phyloP scores from a whole-genome alignment of 2,329 filamentous ascomycete species.

The Microdochium bolleyi region DNA sequence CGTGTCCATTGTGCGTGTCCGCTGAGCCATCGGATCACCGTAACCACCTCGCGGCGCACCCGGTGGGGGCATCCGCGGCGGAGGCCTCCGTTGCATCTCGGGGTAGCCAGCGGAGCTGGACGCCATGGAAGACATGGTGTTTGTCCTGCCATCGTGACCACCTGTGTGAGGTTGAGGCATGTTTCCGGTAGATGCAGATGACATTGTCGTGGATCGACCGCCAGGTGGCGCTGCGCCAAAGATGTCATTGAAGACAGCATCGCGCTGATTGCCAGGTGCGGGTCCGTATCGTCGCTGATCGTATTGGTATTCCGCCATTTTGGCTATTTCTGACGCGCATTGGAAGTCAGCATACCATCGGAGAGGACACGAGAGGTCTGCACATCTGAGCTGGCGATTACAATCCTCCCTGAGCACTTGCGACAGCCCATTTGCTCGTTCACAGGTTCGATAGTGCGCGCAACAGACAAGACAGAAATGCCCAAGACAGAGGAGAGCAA shows the following conservation, averaged over 20 bases:
- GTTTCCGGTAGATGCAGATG: constrained; percentile 52
- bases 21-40: constrained; percentile 26
- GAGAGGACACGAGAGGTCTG: neutral
- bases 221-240: constrained; percentile 82
- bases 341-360: neutral
- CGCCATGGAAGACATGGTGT: constrained; percentile 66
- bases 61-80: constrained; percentile 42
- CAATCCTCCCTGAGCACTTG: too few relatives aligned
- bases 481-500: neutral
- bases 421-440: too few relatives aligned
- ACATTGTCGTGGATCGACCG: constrained; percentile 94
- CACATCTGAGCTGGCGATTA: neutral
- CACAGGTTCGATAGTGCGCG: too few relatives aligned
- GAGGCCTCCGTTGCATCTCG: constrained; percentile 55
- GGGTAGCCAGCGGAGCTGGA: constrained; percentile 32
- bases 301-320: constrained; percentile 53
- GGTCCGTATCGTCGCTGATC: constrained; percentile 46
- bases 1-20: constrained; percentile 34
- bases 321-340: constrained; percentile 26
- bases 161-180: constrained; percentile 41
- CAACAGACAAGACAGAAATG: neutral
- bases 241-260: constrained; percentile 93
- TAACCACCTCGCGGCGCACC: constrained; percentile 24
- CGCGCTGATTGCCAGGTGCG: constrained; percentile 60
- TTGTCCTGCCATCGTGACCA: constrained; percentile 60